Conservation (phyloP, 768 basidiomycete genomes). For the Saitozyma sp. region DNA sequence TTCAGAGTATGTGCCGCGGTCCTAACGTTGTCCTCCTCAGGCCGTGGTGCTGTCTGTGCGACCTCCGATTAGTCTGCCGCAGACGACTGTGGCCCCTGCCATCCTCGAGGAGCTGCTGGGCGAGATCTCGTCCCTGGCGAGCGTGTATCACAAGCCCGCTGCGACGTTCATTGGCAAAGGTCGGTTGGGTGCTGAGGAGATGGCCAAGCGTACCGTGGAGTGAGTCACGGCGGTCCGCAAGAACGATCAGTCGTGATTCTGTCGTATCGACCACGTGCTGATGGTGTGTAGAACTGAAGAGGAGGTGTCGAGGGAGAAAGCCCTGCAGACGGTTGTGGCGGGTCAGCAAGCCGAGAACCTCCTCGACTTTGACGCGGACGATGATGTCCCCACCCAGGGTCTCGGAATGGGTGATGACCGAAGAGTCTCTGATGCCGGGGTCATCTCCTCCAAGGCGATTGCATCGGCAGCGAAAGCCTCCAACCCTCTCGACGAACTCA, state of each 20-base stretch:
- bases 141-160: constrained; percentile 95
- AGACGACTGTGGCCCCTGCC: constrained; percentile 82
- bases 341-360: constrained; percentile 94
- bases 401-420: constrained; percentile 6
- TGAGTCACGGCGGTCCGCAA: constrained; percentile 20
- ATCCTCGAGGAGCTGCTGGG: constrained; percentile 86
- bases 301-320: constrained; percentile 71
- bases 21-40: constrained; percentile 48
- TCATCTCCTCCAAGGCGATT: constrained; percentile 35
- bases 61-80: constrained; percentile 89
- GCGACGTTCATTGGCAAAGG: constrained; percentile 95
- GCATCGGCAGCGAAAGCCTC: constrained; percentile 67
- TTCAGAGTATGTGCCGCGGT: too few species aligned
- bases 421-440: constrained; percentile 53
- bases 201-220: constrained; percentile 46
- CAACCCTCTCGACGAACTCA: constrained; percentile 89
- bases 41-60: constrained; percentile 85
- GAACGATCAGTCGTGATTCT: constrained; percentile 5
- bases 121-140: constrained; percentile 84
- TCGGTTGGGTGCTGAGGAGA: constrained; percentile 61
- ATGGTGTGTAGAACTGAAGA: constrained; percentile 64
- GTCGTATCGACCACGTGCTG: constrained; percentile 54
- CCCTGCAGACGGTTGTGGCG: constrained; percentile 83
- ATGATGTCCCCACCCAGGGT: constrained; percentile 59
- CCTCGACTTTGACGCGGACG: constrained; percentile 84